Percentiles rank a stretch among this genome's conserved stretches.
phyloP scores from a whole-genome alignment of 352 stramenopile genomes.

The Globisporangium okanoganense region DNA sequence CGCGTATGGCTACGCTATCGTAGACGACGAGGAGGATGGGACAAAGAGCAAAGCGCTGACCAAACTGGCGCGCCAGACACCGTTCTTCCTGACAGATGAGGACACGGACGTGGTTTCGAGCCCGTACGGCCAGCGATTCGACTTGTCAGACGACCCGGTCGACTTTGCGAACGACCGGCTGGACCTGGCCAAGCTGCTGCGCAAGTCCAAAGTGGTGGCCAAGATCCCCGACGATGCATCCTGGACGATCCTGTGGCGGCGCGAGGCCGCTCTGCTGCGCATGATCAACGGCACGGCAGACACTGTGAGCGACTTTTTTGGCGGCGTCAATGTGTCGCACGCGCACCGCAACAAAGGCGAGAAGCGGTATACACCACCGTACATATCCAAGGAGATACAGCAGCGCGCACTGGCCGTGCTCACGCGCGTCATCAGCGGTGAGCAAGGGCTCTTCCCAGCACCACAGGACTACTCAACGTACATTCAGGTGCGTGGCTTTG shows the following conservation, averaged over 20 bases:
- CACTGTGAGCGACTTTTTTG: constrained; percentile 39
- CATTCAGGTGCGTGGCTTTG: constrained; percentile 34
- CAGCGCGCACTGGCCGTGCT: constrained; percentile 35
- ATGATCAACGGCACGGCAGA: constrained; percentile 40
- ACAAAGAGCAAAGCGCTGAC: constrained; percentile 38
- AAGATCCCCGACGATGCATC: constrained; percentile 55
- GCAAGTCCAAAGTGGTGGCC: constrained; percentile 23
- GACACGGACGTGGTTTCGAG: constrained; percentile 33
- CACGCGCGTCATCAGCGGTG: constrained; percentile 34
- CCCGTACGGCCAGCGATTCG: constrained; percentile 50
- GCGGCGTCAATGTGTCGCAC: constrained; percentile 57
- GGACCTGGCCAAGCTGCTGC: constrained; percentile 38
- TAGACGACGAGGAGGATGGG: constrained; percentile 42
- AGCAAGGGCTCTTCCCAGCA: constrained; percentile 48
- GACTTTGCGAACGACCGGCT: constrained; percentile 54
- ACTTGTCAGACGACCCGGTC: constrained; percentile 55
- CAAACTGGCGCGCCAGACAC: constrained; percentile 31
- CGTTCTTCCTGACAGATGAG: constrained; percentile 70
- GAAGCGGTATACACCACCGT: constrained; percentile 25
- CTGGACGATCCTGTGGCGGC: constrained; percentile 48
- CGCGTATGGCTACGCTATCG: constrained; percentile 73
- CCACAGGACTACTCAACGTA: constrained; percentile 46
- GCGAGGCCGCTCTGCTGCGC: constrained; percentile 34
- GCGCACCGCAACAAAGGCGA: constrained; percentile 37
- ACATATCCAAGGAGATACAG: constrained; percentile 35